Evolutionary conservation across 73 alveolate genomes (phyloP).

Genomic region (Paramecium sexaurelia): DNA sequence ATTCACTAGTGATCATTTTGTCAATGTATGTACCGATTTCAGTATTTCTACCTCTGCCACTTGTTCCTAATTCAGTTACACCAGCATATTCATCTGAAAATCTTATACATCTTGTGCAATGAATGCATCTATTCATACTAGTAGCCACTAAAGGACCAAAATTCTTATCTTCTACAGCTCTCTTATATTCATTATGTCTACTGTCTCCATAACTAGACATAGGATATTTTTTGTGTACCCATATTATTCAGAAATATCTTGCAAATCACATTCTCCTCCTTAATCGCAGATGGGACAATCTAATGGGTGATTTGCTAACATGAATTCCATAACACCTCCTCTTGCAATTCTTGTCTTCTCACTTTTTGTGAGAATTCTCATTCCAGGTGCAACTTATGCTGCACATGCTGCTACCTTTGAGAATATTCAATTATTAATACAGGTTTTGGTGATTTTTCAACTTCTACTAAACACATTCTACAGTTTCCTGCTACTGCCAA

Average conservation of each 20-base stretch:
- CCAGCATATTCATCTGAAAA: conserved; percentile 90
- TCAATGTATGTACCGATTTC: conserved; percentile 91
- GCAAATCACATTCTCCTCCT: conserved; percentile 95
- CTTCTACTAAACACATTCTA: conserved; percentile 95
- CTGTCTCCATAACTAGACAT: conserved; percentile 74
- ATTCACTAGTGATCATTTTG: conserved; percentile 85
- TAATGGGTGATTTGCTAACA: conserved; percentile 95
- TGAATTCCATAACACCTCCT: conserved; percentile 94
- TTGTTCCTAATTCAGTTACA: conserved; percentile 81
- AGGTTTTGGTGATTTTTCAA: conserved; percentile 89
- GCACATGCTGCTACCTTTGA: conserved; percentile 84
- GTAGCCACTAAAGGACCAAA: conserved; percentile 90
- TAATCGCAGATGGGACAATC: conserved; percentile 96
- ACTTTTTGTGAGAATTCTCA: conserved; percentile 86
- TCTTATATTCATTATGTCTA: conserved; percentile 85
- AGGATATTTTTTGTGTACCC: conserved; percentile 61
- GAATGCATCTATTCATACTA: conserved; percentile 92
- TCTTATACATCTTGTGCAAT: conserved; percentile 91
- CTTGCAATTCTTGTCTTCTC: conserved; percentile 91
- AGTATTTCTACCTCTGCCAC: conserved; percentile 87
- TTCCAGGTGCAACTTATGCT: conserved; percentile 86
- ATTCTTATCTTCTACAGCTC: conserved; percentile 93
- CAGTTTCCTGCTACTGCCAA: conserved; percentile 93
- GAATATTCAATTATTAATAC: neutral
- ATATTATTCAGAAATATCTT: conserved; percentile 86